Evolutionary conservation across 805 yeast genomes (phyloP).

Genomic region (Candida sonorensis): DNA sequence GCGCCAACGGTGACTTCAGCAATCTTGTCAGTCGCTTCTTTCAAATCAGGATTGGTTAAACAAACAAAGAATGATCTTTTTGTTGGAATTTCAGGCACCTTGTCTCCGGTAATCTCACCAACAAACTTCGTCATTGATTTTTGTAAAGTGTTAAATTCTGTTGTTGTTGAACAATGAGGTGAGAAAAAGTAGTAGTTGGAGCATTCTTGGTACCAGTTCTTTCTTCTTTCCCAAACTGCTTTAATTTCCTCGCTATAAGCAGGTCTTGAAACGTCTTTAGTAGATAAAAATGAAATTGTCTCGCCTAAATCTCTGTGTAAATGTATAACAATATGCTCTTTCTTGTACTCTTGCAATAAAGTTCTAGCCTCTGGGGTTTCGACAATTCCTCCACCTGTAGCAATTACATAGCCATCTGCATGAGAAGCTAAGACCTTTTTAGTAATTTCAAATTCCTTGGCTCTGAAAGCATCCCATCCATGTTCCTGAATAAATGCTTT

Average conservation of each 20-base stretch:
- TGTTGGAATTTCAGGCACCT: constrained; percentile 32
- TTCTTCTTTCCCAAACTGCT: constrained; percentile 81
- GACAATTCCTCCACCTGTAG: constrained; percentile 97
- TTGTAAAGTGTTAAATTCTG: constrained; percentile 51
- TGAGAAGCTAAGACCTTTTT: constrained; percentile 37
- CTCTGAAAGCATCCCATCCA: constrained; percentile 89
- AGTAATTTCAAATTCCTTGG: constrained; percentile 52
- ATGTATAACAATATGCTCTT: constrained; percentile 74
- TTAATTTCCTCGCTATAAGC: constrained; percentile 74
- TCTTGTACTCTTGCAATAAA: constrained; percentile 46
- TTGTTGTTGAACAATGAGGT: constrained; percentile 53
- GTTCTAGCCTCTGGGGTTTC: constrained; percentile 67
- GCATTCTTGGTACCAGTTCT: constrained; percentile 70
- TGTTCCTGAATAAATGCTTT: constrained; percentile 51
- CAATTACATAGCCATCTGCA: constrained; percentile 54
- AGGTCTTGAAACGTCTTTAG: constrained; percentile 79
- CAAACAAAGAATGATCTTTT: constrained; percentile 64
- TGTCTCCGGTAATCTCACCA: constrained; percentile 52
- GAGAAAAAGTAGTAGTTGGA: constrained; percentile 75
- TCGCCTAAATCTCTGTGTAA: constrained; percentile 82
- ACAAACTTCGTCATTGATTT: constrained; percentile 54
- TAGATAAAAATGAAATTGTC: constrained; percentile 63
- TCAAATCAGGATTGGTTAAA: constrained; percentile 60
- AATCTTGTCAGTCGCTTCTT: constrained; percentile 35
- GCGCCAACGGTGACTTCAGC: constrained; percentile 58